These are phyloP conservation scores for Eutrema salsugineum DNA, from an alignment of 441 rosid genomes.

Conservation along the genomic window DNA sequence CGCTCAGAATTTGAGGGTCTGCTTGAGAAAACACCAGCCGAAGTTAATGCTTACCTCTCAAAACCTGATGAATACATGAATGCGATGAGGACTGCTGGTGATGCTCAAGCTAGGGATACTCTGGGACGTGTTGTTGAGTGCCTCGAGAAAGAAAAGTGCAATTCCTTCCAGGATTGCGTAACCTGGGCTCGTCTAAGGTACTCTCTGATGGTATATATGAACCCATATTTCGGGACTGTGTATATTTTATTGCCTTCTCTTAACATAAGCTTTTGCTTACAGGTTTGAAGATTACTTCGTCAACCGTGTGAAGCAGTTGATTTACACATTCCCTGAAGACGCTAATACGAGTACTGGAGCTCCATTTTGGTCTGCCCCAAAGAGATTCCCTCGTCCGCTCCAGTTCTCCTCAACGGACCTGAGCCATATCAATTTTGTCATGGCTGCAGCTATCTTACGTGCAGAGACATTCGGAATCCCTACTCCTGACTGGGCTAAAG, in stretches of 20 bases:
- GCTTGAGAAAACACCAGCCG: constrained; percentile 92
- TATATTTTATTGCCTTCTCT: neutral
- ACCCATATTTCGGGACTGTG: neutral
- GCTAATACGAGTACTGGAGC: constrained; percentile 87
- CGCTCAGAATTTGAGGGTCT: constrained; percentile 96
- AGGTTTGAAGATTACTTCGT: constrained; percentile 94
- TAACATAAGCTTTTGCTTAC: constrained; percentile 16
- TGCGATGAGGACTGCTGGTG: constrained; percentile 75
- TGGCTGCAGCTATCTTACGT: constrained; percentile 80
- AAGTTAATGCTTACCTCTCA: constrained; percentile 80
- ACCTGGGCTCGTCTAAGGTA: constrained; percentile 93
- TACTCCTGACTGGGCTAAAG: constrained; percentile 76
- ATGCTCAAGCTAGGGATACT: constrained; percentile 92
- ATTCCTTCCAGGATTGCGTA: constrained; percentile 77
- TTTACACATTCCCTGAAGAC: constrained; percentile 89
- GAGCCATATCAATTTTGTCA: constrained; percentile 66
- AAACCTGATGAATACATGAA: constrained; percentile 65
- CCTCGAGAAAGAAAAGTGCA: constrained; percentile 79
- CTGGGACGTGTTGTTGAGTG: constrained; percentile 83
- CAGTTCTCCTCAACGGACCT: constrained; percentile 69
- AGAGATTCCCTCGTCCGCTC: constrained; percentile 87
- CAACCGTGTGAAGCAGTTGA: constrained; percentile 87
- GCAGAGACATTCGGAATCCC: constrained; percentile 92
- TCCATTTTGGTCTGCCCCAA: constrained; percentile 99
- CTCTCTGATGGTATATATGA: neutral